A percentile compares a stretch with the other conserved stretches of the same genome.
Conservation (phyloP, 2,329 filamentous ascomycete genomes). For the Pseudocercospora cruenta region DNA sequence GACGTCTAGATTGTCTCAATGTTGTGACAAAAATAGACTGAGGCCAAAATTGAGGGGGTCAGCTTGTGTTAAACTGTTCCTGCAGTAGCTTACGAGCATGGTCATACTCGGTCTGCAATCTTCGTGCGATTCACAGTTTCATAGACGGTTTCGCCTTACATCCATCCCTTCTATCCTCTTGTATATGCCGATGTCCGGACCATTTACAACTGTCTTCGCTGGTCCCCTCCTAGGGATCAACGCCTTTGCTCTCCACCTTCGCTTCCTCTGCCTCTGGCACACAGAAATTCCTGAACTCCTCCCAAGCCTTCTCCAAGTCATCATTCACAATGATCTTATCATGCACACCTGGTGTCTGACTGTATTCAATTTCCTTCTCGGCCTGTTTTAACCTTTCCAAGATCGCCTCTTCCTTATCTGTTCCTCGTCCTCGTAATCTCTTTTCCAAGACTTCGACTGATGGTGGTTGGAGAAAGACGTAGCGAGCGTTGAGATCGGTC, state of each 20-base stretch:
- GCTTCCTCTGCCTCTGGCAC: slow-evolving; percentile 27
- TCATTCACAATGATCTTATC: slow-evolving; percentile 70
- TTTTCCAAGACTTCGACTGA: slow-evolving; percentile 73
- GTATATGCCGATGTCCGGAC: background rate
- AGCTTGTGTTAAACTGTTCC: too few species aligned
- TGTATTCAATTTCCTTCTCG: slow-evolving; percentile 72
- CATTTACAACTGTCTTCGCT: background rate
- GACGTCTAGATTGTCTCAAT: background rate
- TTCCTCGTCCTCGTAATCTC: slow-evolving; percentile 73
- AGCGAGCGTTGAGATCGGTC: slow-evolving; percentile 73
- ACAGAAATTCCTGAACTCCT: slow-evolving; percentile 48
- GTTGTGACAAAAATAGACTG: too few species aligned
- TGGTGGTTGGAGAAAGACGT: slow-evolving; percentile 83
- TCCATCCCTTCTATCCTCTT: background rate
- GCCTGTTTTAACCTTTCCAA: slow-evolving; percentile 72
- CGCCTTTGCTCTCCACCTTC: slow-evolving; percentile 3
- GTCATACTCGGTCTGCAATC: too few species aligned
- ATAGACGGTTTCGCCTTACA: background rate
- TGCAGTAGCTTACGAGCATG: too few species aligned
- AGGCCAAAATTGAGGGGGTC: too few species aligned
- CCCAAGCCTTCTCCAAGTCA: slow-evolving; percentile 61
- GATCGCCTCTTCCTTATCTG: slow-evolving; percentile 75
- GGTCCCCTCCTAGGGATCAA: background rate
- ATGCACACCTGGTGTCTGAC: slow-evolving; percentile 67
- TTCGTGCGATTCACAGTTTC: too few species aligned